Evolutionary conservation across 2,329 filamentous ascomycete species (phyloP).

Genomic region (Allantophomopsis lycopodina): DNA sequence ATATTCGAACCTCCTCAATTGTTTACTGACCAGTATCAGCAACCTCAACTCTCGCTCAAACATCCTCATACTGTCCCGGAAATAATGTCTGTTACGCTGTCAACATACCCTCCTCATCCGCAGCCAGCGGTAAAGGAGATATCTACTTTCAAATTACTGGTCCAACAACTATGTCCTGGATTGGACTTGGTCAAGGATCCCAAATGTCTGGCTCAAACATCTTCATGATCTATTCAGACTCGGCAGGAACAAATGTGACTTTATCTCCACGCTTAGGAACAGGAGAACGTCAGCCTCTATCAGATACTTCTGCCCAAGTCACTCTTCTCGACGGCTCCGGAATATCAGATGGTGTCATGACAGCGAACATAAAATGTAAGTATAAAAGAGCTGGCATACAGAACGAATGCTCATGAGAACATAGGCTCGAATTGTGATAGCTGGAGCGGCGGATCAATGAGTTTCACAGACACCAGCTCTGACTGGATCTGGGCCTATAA

Average conservation of each 20-base stretch:
- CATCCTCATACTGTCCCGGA: conserved; percentile 8
- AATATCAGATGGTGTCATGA: conserved; percentile 34
- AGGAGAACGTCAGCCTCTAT: conserved; percentile 27
- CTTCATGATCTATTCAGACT: conserved; percentile 41
- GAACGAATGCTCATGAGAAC: conserved; percentile 5
- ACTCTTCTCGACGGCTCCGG: conserved; percentile 37
- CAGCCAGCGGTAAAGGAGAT: conserved; percentile 33
- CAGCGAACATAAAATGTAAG: conserved; percentile 39
- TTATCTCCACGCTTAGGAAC: conserved; percentile 34
- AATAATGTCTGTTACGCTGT: conserved; percentile 26
- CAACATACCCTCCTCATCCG: conserved; percentile 38
- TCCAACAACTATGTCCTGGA: conserved; percentile 36
- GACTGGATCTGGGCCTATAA: conserved; percentile 36
- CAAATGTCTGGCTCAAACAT: conserved; percentile 41
- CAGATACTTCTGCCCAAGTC: conserved; percentile 26
- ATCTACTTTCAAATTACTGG: conserved; percentile 44
- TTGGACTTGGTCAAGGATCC: conserved; percentile 38
- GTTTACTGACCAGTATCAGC: conserved; percentile 3
- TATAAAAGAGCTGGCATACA: not conserved
- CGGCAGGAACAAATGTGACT: conserved; percentile 37
- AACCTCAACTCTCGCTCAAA: conserved; percentile 7
- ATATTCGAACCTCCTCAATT: not conserved
- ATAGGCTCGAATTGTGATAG: conserved; percentile 33
- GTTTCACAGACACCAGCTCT: conserved; percentile 26
- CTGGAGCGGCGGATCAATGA: conserved; percentile 36